Percentiles rank a stretch among this genome's conserved stretches.
phyloP scores from a whole-genome alignment of 305 asterid genomes.

The Fraxinus latifolia region DNA sequence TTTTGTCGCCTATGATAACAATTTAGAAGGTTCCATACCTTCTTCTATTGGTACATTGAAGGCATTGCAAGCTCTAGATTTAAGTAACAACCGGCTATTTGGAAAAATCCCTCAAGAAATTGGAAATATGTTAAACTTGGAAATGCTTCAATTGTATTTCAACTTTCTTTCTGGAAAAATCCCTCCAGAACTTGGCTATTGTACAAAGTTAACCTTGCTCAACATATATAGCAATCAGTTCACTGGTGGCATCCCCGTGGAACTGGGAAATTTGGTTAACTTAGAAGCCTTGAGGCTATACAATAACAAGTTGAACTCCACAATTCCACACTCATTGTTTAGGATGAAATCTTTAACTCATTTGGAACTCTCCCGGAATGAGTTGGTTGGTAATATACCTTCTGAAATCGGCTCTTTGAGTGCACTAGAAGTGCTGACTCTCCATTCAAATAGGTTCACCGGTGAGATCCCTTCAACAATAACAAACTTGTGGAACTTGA shows the following conservation, averaged over 20 bases:
- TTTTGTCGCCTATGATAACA: constrained; percentile 51
- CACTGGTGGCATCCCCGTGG: constrained; percentile 60
- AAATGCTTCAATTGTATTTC: constrained; percentile 46
- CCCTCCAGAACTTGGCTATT: constrained; percentile 56
- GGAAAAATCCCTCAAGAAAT: constrained; percentile 66
- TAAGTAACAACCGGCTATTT: constrained; percentile 52
- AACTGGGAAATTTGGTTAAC: constrained; percentile 48
- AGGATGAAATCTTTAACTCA: constrained; percentile 41
- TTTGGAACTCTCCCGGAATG: constrained; percentile 64
- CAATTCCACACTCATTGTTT: constrained; percentile 58
- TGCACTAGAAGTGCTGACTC: constrained; percentile 60
- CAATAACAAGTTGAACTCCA: constrained; percentile 56
- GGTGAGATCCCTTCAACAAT: constrained; percentile 65
- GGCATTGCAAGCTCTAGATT: constrained; percentile 48
- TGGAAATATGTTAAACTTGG: constrained; percentile 50
- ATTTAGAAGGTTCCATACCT: constrained; percentile 57
- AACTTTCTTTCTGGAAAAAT: constrained; percentile 61
- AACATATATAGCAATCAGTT: constrained; percentile 48
- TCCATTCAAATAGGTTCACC: constrained; percentile 60
- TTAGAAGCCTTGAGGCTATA: constrained; percentile 46
- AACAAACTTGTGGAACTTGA: constrained; percentile 49
- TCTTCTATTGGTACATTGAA: constrained; percentile 53
- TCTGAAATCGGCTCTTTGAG: constrained; percentile 40
- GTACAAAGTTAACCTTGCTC: constrained; percentile 41
- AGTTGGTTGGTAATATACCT: constrained; percentile 49